phyloP scores from a whole-genome alignment of 345 rosid genomes.

The Camelina laxa region DNA sequence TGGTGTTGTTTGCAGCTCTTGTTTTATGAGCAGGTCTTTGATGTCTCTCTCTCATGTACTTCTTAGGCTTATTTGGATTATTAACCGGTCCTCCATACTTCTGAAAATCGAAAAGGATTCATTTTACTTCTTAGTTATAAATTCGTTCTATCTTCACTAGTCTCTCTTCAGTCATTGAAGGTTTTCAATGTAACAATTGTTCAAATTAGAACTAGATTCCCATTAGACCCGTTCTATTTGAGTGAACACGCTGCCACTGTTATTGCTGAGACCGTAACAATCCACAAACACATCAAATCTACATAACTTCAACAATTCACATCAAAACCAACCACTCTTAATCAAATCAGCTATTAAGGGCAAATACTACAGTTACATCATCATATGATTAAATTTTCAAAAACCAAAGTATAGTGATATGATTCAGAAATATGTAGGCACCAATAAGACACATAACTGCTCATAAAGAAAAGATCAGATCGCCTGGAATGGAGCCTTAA shows the following conservation, averaged over 20 bases:
- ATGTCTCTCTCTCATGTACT: too few relatives aligned
- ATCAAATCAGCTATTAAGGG: not conserved
- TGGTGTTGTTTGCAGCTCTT: not conserved
- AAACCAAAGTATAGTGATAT: not conserved
- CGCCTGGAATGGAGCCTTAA: constrained; percentile 35
- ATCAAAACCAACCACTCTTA: not conserved
- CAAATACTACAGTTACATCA: too few relatives aligned
- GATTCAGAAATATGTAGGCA: not conserved
- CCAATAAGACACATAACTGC: constrained; percentile 40
- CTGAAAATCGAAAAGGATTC: not conserved
- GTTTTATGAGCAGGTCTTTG: too few relatives aligned
- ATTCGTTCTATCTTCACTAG: too few relatives aligned
- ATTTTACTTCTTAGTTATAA: not conserved
- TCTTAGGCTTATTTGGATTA: not conserved
- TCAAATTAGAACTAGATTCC: not conserved
- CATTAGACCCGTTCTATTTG: not conserved
- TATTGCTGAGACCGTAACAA: too few relatives aligned
- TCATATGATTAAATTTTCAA: too few relatives aligned
- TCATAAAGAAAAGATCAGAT: constrained; percentile 26
- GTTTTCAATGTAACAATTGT: not conserved
- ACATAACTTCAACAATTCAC: not conserved
- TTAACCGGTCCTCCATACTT: not conserved
- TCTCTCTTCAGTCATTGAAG: not conserved
- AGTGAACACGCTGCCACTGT: not conserved
- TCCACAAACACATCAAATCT: not conserved